Conservation (phyloP, 2,329 filamentous ascomycete genomes). For the Pleurostoma richardsiae region DNA sequence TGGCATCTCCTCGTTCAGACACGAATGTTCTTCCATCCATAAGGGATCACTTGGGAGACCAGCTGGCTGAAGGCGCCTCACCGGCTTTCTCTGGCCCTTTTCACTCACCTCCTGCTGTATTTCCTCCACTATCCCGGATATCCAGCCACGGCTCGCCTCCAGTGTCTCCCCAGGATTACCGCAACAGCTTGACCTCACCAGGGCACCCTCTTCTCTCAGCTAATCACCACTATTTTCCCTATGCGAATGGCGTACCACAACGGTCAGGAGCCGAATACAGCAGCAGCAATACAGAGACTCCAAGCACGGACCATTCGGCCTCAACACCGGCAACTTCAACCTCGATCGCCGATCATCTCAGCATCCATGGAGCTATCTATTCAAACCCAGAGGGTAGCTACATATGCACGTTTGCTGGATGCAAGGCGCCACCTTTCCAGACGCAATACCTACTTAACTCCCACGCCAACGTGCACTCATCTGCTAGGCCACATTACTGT, state of each 20-base stretch:
- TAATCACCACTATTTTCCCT: slow-evolving; percentile 30
- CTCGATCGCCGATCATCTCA: slow-evolving; percentile 47
- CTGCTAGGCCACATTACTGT: slow-evolving; percentile 61
- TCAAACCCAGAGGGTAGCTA: slow-evolving; percentile 43
- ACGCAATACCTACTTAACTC: slow-evolving; percentile 76
- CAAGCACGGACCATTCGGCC: slow-evolving; percentile 36
- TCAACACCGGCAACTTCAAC: slow-evolving; percentile 35
- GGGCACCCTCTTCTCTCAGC: slow-evolving; percentile 28
- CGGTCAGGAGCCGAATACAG: slow-evolving; percentile 35
- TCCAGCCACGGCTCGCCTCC: slow-evolving; percentile 38
- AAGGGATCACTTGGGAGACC: slow-evolving; percentile 25
- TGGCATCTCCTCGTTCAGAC: slow-evolving; percentile 31
- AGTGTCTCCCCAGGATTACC: slow-evolving; percentile 43
- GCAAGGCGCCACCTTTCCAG: slow-evolving; percentile 68
- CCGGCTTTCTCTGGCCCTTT: slow-evolving; percentile 14
- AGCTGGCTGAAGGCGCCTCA: slow-evolving; percentile 6
- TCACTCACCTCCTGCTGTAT: slow-evolving; percentile 26
- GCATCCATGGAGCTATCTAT: slow-evolving; percentile 39
- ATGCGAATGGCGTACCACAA: slow-evolving; percentile 22
- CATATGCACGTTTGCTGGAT: slow-evolving; percentile 56
- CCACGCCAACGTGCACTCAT: slow-evolving; percentile 68
- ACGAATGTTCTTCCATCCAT: slow-evolving; percentile 31
- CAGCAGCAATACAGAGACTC: slow-evolving; percentile 38
- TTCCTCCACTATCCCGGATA: slow-evolving; percentile 23
- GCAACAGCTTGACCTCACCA: slow-evolving; percentile 41